phyloP scores from a whole-genome alignment of 2,329 filamentous ascomycete genomes.

The Trichophyton schoenleinii region DNA sequence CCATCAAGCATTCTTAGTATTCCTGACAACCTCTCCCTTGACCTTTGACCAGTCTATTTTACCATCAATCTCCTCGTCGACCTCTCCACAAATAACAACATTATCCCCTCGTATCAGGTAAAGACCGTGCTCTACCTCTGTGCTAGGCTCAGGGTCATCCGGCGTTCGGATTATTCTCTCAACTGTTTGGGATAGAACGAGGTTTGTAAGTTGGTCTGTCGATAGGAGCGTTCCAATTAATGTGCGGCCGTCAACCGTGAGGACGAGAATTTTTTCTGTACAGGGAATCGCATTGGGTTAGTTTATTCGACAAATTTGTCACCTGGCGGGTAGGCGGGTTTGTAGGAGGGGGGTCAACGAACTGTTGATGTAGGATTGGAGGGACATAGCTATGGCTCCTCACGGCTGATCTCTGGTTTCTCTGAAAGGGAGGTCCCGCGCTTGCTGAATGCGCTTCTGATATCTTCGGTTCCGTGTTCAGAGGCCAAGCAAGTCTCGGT shows the following conservation, averaged over 20 bases:
- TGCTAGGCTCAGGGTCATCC: constrained; percentile 70
- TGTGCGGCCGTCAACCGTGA: constrained; percentile 85
- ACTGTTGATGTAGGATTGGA: constrained; percentile 44
- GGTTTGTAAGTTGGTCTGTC: constrained; percentile 83
- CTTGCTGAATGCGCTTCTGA: background rate
- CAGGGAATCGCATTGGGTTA: background rate
- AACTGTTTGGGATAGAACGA: constrained; percentile 70
- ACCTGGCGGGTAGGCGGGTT: background rate
- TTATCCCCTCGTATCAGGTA: constrained; percentile 93
- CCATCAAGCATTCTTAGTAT: constrained; percentile 59
- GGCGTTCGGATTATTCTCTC: constrained; percentile 81
- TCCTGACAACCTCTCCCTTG: constrained; percentile 67
- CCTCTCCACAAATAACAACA: constrained; percentile 75
- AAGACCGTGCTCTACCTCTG: constrained; percentile 69
- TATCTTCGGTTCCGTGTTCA: background rate
- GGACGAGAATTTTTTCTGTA: constrained; percentile 77
- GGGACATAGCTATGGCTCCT: constrained; percentile 34
- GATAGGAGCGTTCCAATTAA: constrained; percentile 70
- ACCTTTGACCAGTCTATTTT: constrained; percentile 92
- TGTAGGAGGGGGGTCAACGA: background rate
- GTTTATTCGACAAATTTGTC: too few relatives aligned
- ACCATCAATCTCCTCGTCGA: constrained; percentile 78
- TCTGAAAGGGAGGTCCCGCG: background rate
- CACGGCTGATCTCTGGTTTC: background rate
- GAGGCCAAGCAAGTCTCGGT: background rate